These are phyloP conservation scores for Cystoderma amianthinum DNA, from an alignment of 768 basidiomycete genomes.

Conservation along the genomic window DNA sequence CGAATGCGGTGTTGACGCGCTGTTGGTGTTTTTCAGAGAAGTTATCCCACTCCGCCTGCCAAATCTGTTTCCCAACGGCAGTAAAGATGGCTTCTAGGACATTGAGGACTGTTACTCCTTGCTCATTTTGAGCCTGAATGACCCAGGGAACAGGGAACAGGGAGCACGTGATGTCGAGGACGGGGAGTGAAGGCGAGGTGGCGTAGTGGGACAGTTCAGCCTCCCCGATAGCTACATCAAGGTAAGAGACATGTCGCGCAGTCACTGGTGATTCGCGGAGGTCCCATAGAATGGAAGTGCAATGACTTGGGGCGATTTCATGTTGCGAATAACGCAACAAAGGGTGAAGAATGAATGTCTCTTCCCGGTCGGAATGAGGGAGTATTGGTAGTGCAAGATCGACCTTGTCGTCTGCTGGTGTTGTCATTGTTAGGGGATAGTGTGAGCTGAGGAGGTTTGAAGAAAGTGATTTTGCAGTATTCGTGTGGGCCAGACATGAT, in stretches of 20 bases:
- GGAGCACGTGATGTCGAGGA: conserved; percentile 37
- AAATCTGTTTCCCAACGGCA: conserved; percentile 29
- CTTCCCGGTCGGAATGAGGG: too few species aligned
- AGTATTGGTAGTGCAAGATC: too few species aligned
- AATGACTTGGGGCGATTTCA: conserved; percentile 14
- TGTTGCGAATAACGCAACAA: conserved; percentile 32
- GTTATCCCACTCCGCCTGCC: conserved; percentile 32
- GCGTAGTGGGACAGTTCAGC: conserved; percentile 32
- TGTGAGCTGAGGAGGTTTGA: too few species aligned
- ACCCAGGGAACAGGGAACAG: conserved; percentile 37
- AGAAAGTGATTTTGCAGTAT: too few species aligned
- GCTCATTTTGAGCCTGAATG: conserved; percentile 30
- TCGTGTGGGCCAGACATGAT: too few species aligned
- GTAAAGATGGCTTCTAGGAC: conserved; percentile 39
- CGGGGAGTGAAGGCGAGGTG: conserved; percentile 30
- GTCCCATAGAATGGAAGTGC: conserved; percentile 40
- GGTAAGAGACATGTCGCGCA: conserved; percentile 16
- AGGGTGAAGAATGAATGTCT: conserved; percentile 24
- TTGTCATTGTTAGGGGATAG: too few species aligned
- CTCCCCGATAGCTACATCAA: conserved; percentile 15
- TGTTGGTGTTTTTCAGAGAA: conserved; percentile 32
- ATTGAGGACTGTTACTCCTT: conserved; percentile 45
- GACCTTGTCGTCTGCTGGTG: too few species aligned
- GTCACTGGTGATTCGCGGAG: conserved; percentile 31
- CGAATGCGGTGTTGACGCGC: conserved; percentile 33